Evolutionary conservation across 805 yeast genomes (phyloP).

Genomic region (Saccharomycopsis vini): DNA sequence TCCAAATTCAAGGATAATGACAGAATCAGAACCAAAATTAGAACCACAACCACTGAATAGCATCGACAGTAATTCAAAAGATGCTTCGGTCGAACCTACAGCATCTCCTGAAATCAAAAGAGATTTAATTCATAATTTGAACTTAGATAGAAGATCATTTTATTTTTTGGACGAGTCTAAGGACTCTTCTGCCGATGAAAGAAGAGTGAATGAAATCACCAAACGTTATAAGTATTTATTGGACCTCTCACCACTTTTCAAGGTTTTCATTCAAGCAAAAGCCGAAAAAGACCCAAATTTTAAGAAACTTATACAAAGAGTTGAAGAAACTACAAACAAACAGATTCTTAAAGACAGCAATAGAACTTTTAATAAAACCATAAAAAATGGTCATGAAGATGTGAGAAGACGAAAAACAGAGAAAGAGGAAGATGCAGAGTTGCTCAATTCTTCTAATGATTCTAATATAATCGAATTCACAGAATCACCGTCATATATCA

Average conservation of each 20-base stretch:
- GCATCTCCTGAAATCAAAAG: not conserved
- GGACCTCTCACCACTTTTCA: slow-evolving; percentile 75
- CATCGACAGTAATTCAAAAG: too few species aligned
- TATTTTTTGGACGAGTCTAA: slow-evolving; percentile 7
- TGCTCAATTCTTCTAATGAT: slow-evolving; percentile 32
- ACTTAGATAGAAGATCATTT: slow-evolving; percentile 5
- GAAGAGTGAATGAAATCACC: slow-evolving; percentile 34
- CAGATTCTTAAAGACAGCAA: slow-evolving; percentile 19
- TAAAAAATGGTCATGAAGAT: slow-evolving; percentile 20
- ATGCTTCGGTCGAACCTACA: not conserved
- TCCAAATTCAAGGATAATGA: too few species aligned
- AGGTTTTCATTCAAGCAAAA: slow-evolving; percentile 74
- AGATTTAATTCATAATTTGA: not conserved
- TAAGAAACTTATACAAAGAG: slow-evolving; percentile 46
- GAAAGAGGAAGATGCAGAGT: slow-evolving; percentile 69
- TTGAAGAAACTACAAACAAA: slow-evolving; percentile 41
- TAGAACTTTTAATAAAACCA: not conserved
- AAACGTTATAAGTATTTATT: slow-evolving; percentile 72
- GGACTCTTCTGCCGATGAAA: not conserved
- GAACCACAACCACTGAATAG: too few species aligned
- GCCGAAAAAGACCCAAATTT: slow-evolving; percentile 72
- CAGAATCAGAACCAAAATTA: too few species aligned
- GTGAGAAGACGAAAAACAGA: slow-evolving; percentile 62
- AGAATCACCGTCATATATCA: slow-evolving; percentile 70
- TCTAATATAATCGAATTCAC: slow-evolving; percentile 55